phyloP scores from a whole-genome alignment of 257 asterid species.

The Przewalskia tangutica region DNA sequence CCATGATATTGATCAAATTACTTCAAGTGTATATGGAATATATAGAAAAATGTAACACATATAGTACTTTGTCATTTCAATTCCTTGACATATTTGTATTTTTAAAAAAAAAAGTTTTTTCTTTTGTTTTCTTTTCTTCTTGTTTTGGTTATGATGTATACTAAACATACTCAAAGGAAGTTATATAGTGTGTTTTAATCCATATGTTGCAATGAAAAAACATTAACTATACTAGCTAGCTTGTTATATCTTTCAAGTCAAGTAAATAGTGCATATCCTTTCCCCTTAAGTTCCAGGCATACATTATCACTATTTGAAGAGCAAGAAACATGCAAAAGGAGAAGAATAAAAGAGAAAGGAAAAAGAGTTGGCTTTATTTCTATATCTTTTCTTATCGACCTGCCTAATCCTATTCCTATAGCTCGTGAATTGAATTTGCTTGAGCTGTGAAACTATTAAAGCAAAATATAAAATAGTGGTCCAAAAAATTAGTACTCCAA shows the following conservation, averaged over 20 bases:
- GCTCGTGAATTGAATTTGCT: background rate
- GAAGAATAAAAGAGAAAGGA: background rate
- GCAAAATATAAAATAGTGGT: background rate
- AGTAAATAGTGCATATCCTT: background rate
- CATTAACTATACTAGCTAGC: background rate
- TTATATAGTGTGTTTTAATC: background rate
- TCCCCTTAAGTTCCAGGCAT: background rate
- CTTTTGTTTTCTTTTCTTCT: no score
- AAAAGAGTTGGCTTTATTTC: background rate
- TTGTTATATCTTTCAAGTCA: background rate
- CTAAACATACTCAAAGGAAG: background rate
- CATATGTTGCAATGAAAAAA: background rate
- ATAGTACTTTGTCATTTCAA: background rate
- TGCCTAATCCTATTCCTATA: background rate
- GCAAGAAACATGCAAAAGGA: background rate
- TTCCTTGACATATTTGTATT: background rate
- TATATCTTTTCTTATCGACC: no score
- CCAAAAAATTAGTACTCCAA: background rate
- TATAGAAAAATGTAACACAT: background rate
- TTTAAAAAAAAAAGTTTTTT: no score
- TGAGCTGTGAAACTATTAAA: background rate
- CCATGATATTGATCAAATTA: constrained; percentile 26
- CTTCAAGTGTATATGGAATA: background rate
- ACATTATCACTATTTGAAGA: background rate
- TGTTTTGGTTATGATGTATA: background rate